Conservation (phyloP, 495 filamentous ascomycete species). For the Penicillium paxilli region DNA sequence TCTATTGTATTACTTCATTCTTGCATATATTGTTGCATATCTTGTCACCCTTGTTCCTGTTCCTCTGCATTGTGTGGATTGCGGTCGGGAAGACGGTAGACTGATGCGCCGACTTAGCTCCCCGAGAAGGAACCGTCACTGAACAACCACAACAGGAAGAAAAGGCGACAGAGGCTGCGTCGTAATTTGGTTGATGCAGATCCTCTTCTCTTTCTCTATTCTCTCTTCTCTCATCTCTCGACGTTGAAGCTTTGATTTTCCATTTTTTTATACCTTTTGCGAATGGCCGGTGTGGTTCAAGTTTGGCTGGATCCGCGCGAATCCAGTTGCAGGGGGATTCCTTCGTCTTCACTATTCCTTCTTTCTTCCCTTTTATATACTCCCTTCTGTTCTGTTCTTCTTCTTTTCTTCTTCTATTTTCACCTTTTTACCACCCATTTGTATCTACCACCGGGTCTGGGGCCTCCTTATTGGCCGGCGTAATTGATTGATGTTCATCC, state of each 20-base stretch:
- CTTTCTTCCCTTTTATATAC: background rate
- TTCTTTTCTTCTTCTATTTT: background rate
- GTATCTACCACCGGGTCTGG: slow-evolving; percentile 15
- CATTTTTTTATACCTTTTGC: slow-evolving; percentile 7
- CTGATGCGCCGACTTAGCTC: slow-evolving; percentile 10
- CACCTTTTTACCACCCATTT: slow-evolving; percentile 1
- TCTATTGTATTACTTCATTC: background rate
- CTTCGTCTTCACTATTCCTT: background rate
- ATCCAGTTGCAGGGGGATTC: background rate
- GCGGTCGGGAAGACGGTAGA: background rate
- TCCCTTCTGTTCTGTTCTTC: background rate
- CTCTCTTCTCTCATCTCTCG: too few species aligned
- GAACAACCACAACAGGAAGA: slow-evolving; percentile 3
- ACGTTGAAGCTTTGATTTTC: background rate
- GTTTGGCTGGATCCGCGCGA: slow-evolving; percentile 8
- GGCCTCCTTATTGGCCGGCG: slow-evolving; percentile 1
- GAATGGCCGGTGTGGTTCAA: slow-evolving; percentile 1
- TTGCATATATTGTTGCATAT: slow-evolving; percentile 15
- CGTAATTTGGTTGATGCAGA: background rate
- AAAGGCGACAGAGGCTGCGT: slow-evolving; percentile 4
- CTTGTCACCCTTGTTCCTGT: too few species aligned
- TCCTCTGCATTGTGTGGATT: background rate
- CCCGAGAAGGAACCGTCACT: slow-evolving; percentile 4
- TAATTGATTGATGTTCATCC: background rate
- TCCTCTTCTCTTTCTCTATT: background rate